Evolutionary conservation across 164 flowering plant genomes (phyloP).

Genomic region (Stephania japonica): DNA sequence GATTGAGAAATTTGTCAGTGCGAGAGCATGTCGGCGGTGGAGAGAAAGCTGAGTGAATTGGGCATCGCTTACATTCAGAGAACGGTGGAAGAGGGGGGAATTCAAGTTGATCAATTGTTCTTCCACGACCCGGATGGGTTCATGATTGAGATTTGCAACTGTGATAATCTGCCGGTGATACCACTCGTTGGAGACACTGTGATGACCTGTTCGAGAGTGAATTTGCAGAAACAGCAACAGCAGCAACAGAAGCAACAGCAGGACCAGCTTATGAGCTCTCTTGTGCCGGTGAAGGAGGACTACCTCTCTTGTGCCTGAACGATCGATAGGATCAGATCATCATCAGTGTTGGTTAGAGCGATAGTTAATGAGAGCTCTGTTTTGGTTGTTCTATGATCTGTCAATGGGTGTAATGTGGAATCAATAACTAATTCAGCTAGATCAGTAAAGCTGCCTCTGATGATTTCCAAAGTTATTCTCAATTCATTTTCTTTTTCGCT

Average conservation of each 20-base stretch:
- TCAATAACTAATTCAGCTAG: no score
- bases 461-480: no score
- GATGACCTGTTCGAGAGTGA: not conserved
- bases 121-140: constrained; percentile 66
- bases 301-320: not conserved
- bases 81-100: constrained; percentile 40
- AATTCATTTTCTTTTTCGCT: no score
- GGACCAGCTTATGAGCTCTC: not conserved
- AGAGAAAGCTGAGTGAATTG: constrained; percentile 35
- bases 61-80: constrained; percentile 39
- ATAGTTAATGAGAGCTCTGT: not conserved
- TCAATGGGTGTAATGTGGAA: no score
- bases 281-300: not conserved
- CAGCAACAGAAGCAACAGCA: not conserved
- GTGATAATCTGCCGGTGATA: constrained; percentile 69
- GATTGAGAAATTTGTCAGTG: constrained; percentile 28
- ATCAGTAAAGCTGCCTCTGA: no score
- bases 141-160: constrained; percentile 74
- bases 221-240: not conserved
- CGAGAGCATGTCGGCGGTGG: constrained; percentile 50
- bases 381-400: not conserved
- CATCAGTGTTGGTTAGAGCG: no score
- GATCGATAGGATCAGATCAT: no score
- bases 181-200: constrained; percentile 52
- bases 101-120: constrained; percentile 48